Base-by-base conservation (phyloP, 345 rosid species). In the Lepidium aucheri region DNA sequence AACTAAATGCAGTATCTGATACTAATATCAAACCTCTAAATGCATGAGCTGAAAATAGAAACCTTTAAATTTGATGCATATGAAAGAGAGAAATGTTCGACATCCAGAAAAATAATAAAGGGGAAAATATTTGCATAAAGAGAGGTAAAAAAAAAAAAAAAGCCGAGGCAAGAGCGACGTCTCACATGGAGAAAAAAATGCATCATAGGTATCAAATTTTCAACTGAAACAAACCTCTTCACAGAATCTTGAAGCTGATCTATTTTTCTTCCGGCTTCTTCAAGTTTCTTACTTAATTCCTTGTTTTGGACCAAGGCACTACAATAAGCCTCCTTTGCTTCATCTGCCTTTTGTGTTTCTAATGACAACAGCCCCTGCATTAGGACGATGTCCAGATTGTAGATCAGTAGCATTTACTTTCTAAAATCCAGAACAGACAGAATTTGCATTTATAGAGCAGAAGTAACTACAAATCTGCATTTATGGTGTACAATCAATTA, bases 161-260 rank as follows among this genome's bases (percentile, higher is more conserved):
- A n/a, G 44, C 6, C 2, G 9, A 6, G 32, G 46, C 33, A 18
- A 20, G 10, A 41, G 30, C 24, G 20, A 20, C 40, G 41, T 53
- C 32, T 40, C 50, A 32, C 34, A 34, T 34, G 20, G 8, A 57
- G 50, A 53, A 52, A 39, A 15, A 57, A 41, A 65, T 72, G 22
- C 41, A 71, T 61, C 20, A 70, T 7, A 15, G 17, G 35, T 62
- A 14, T 54, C 50, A 70, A 63, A 20, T 47, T 61, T 47, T 32
- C 26, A 36, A 53, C 60, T 58, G 39, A 54, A 60, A 83, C 85
- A 74, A 76, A 90, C 99, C 99, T 94, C 74, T 86, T 90, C 36
- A 83, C 77, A 50, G 86, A 85, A 68, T 85, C 96, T 74, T 83
- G 96, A 83, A 84, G 86, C 52, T 85, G 81, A 35, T 86, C 90